These are phyloP conservation scores for Solanum aculeatissimum DNA, from an alignment of 305 asterid species.

Conservation along the genomic window DNA sequence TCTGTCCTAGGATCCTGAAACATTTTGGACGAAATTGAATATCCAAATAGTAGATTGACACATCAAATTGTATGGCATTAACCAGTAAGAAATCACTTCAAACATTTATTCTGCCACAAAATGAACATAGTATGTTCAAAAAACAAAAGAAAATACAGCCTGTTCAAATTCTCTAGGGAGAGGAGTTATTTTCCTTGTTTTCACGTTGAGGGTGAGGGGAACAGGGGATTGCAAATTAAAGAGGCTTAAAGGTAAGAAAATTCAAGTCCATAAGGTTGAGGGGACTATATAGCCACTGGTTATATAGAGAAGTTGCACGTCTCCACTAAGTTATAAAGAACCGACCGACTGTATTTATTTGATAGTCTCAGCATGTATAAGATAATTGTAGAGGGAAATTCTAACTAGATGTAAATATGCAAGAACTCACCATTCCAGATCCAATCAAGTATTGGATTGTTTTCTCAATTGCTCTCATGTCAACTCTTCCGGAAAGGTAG, in stretches of 20 bases:
- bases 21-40: not conserved
- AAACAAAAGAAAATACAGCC: not conserved
- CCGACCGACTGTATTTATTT: not conserved
- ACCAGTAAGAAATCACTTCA: not conserved
- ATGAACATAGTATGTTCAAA: not conserved
- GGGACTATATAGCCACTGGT: not conserved
- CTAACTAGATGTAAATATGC: not conserved
- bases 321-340: not conserved
- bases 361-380: not conserved
- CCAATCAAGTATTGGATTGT: conserved; percentile 62
- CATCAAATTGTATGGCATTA: not conserved
- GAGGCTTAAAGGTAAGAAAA: not conserved
- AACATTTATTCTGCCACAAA: not conserved
- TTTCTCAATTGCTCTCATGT: conserved; percentile 63
- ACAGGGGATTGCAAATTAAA: not conserved
- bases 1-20: conserved; percentile 47
- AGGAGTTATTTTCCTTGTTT: not conserved
- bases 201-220: not conserved
- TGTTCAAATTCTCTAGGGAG: not conserved
- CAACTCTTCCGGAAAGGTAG: conserved; percentile 48
- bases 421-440: conserved; percentile 53
- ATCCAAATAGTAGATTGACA: not conserved
- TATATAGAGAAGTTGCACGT: not conserved
- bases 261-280: not conserved
- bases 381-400: not conserved